phyloP scores from a whole-genome alignment of 1,284 basidiomycete species.

The Trichosporon faecale region DNA sequence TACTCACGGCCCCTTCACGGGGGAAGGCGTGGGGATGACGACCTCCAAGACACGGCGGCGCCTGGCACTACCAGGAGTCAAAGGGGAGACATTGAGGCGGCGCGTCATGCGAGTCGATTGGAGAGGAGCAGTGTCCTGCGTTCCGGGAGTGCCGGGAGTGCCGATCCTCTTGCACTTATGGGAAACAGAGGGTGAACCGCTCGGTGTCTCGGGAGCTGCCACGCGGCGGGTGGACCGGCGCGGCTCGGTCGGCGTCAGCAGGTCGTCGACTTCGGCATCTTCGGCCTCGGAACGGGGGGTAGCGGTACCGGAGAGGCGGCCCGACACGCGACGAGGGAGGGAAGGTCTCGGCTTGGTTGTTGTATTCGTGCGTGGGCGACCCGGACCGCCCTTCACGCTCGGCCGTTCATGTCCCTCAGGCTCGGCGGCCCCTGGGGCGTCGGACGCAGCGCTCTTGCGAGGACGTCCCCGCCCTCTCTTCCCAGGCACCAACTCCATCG shows the following conservation, averaged over 20 bases:
- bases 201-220: not conserved
- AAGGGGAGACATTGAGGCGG: not conserved
- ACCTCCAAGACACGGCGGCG: slow-evolving; percentile 1
- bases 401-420: too few species aligned
- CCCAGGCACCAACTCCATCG: not conserved
- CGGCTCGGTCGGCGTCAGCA: not conserved
- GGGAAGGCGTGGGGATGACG: not conserved
- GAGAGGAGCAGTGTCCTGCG: not conserved
- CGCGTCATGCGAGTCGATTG: not conserved
- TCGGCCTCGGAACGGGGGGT: not conserved
- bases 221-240: not conserved
- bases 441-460: too few species aligned
- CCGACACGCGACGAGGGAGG: not conserved
- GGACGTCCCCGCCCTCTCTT: not conserved
- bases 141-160: not conserved
- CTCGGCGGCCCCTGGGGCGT: too few species aligned
- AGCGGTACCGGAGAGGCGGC: not conserved
- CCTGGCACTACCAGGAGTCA: not conserved
- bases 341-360: not conserved
- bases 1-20: not conserved
- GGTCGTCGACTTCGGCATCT: not conserved
- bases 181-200: not conserved
- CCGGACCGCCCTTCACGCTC: not conserved
- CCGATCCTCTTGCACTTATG: not conserved
- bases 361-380: not conserved